Percentiles rank a stretch among this genome's conserved stretches.
Evolutionary conservation across 2,329 filamentous ascomycete species (phyloP).

Genomic region (Alternaria sp.): DNA sequence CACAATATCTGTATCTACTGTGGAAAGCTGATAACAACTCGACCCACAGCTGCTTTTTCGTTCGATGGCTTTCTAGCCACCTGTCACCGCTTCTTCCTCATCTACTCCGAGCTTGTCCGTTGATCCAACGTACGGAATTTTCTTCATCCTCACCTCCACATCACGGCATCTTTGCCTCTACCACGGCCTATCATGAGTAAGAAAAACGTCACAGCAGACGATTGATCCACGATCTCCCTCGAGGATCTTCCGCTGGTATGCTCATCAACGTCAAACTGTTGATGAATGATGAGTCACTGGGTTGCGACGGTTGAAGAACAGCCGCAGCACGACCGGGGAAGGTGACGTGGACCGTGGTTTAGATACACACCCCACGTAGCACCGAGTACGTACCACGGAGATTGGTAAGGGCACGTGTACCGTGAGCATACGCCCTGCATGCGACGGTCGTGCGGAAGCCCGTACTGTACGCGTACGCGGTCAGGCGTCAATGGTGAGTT

Average conservation of each 20-base stretch:
- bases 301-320: constrained; percentile 2
- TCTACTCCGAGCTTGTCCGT: background rate
- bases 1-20: background rate
- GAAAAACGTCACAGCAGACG: background rate
- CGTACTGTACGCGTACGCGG: background rate
- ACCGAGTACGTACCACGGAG: constrained; percentile 5
- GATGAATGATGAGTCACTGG: background rate
- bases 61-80: background rate
- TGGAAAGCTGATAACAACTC: background rate
- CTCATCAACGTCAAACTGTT: background rate
- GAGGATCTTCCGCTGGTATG: background rate
- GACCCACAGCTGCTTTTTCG: background rate
- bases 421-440: background rate
- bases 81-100: background rate
- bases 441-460: background rate
- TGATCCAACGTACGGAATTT: background rate
- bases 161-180: background rate
- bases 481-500: background rate
- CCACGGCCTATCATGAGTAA: background rate
- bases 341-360: constrained; percentile 14
- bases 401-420: constrained; percentile 4
- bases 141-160: background rate
- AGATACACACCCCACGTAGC: constrained; percentile 10
- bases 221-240: background rate
- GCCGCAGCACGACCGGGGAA: constrained; percentile 15